A percentile compares a stretch with the other conserved stretches of the same genome.
Conservation (phyloP, 2,329 filamentous ascomycete species). For the Nectriaceae sp. region DNA sequence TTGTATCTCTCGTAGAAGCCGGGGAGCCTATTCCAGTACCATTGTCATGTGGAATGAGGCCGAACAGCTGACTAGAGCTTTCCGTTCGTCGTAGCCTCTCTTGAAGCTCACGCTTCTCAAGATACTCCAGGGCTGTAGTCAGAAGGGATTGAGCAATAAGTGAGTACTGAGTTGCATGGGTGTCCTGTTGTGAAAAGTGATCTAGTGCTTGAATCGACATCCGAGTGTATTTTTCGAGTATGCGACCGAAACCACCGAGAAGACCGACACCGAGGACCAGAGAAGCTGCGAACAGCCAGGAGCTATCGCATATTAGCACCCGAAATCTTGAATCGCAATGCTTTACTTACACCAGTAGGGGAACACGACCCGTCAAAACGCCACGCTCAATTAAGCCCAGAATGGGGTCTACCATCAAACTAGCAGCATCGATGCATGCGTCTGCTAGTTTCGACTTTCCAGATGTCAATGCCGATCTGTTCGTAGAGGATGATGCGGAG, state of each 20-base stretch:
- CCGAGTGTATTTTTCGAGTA: slow-evolving; percentile 51
- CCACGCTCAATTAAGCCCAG: slow-evolving; percentile 45
- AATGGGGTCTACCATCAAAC: slow-evolving; percentile 53
- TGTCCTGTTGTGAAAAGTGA: slow-evolving; percentile 50
- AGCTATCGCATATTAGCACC: slow-evolving; percentile 33
- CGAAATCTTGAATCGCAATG: neutral
- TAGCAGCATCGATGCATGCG: slow-evolving; percentile 57
- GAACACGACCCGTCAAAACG: slow-evolving; percentile 46
- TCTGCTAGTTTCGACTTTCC: slow-evolving; percentile 54
- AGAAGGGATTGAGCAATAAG: slow-evolving; percentile 55
- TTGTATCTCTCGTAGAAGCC: slow-evolving; percentile 7
- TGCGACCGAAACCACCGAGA: slow-evolving; percentile 52
- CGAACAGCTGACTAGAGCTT: slow-evolving; percentile 54
- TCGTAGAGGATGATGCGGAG: slow-evolving; percentile 9
- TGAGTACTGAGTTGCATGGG: slow-evolving; percentile 54
- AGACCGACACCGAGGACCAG: slow-evolving; percentile 54
- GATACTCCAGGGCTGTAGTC: slow-evolving; percentile 45
- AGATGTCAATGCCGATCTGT: slow-evolving; percentile 31
- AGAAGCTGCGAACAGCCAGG: slow-evolving; percentile 56
- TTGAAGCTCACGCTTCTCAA: slow-evolving; percentile 49
- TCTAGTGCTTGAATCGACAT: slow-evolving; percentile 51
- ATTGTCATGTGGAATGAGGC: slow-evolving; percentile 41
- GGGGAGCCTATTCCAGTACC: slow-evolving; percentile 14
- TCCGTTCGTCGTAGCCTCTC: slow-evolving; percentile 50
- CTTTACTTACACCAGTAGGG: slow-evolving; percentile 50